Evolutionary conservation across 1,139 yeast species (phyloP).

Genomic region (Meyerozyma carpophila): DNA sequence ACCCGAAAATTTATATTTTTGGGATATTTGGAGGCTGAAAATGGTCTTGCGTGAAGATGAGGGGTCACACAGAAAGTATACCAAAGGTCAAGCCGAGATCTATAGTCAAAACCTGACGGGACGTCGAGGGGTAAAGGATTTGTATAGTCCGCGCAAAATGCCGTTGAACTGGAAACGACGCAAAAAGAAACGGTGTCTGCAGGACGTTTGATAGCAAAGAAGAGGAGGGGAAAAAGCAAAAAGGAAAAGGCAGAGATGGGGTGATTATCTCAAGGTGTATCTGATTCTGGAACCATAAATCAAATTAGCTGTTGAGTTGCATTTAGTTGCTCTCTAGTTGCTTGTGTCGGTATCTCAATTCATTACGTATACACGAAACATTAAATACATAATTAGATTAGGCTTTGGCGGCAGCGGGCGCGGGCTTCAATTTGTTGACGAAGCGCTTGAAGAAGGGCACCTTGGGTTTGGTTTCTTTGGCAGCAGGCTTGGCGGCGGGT

Average conservation of each 20-base stretch:
- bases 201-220: not conserved
- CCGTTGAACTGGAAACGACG: not conserved
- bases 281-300: too few relatives aligned
- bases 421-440: constrained; percentile 40
- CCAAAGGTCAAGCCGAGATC: not conserved
- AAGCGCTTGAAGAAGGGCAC: constrained; percentile 45
- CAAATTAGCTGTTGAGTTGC: too few relatives aligned
- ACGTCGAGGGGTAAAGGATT: not conserved
- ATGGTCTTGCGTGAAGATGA: not conserved
- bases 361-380: not conserved
- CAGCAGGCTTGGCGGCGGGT: constrained; percentile 23
- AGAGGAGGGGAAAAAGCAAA: not conserved
- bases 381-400: not conserved
- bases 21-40: not conserved
- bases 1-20: too few relatives aligned
- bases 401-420: constrained; percentile 23
- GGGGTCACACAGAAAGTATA: not conserved
- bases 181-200: not conserved
- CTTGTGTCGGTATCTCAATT: too few relatives aligned
- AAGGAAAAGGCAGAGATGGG: not conserved
- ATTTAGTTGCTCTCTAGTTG: too few relatives aligned
- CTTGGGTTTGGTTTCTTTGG: constrained; percentile 26
- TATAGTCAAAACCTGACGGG: not conserved
- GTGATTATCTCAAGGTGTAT: too few relatives aligned
- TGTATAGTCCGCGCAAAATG: not conserved